Evolutionary conservation across 441 rosid genomes (phyloP).

Genomic region (Pelargonium australe): DNA sequence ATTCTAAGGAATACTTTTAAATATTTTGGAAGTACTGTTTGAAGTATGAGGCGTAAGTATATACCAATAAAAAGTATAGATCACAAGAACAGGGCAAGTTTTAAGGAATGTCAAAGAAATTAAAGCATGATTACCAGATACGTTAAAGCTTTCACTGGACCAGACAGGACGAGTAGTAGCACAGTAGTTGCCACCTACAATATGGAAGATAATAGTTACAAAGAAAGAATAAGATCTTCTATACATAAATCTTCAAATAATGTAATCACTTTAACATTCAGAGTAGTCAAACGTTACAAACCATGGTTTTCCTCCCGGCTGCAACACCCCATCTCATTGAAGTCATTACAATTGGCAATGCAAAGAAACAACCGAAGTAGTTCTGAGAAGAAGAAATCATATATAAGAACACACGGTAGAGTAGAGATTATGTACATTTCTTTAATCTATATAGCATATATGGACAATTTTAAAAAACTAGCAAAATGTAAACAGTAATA

Average conservation of each 20-base stretch:
- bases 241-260: background rate
- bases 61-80: background rate
- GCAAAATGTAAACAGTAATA: no score
- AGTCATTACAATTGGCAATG: constrained; percentile 73
- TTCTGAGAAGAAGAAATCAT: constrained; percentile 38
- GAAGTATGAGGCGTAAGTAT: background rate
- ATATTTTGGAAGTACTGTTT: background rate
- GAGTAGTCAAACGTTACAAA: constrained; percentile 21
- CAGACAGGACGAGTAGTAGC: constrained; percentile 75
- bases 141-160: constrained; percentile 77
- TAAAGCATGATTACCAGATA: constrained; percentile 58
- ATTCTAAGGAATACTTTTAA: background rate
- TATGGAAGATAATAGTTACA: constrained; percentile 10
- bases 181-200: constrained; percentile 81
- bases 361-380: constrained; percentile 90
- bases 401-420: background rate
- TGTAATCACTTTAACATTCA: background rate
- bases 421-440: background rate
- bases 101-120: background rate
- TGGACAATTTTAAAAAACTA: no score
- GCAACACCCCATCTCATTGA: constrained; percentile 77
- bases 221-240: background rate
- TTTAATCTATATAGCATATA: no score
- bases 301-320: constrained; percentile 94
- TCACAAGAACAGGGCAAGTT: background rate